A percentile compares a stretch with the other conserved stretches of the same genome.
Evolutionary conservation across 2,329 filamentous ascomycete genomes (phyloP).

Genomic region (Xylariales sp.): DNA sequence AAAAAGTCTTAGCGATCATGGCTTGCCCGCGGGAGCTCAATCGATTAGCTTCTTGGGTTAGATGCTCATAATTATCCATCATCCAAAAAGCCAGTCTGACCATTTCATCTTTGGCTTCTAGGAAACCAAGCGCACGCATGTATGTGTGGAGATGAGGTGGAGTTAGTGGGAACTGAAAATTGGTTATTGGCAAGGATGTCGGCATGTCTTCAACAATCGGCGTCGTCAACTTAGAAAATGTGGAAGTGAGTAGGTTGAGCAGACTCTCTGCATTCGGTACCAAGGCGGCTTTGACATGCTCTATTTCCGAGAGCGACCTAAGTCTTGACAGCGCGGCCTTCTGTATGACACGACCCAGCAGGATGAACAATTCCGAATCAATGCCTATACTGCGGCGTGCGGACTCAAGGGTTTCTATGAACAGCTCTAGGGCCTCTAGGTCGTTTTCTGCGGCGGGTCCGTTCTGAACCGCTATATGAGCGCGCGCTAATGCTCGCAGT

Average conservation of each 20-base stretch:
- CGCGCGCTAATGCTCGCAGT: conserved; percentile 54
- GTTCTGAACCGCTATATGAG: conserved; percentile 49
- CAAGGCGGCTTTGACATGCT: conserved; percentile 20
- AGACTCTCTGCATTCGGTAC: conserved; percentile 31
- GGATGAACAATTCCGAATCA: conserved; percentile 52
- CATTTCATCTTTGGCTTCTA: conserved; percentile 70
- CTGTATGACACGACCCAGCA: conserved; percentile 51
- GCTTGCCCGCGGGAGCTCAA: conserved; percentile 46
- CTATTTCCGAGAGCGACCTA: conserved; percentile 4
- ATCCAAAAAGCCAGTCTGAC: conserved; percentile 70
- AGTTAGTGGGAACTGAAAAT: conserved; percentile 57
- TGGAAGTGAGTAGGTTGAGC: conserved; percentile 22
- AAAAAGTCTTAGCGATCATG: conserved; percentile 54
- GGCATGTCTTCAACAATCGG: conserved; percentile 36
- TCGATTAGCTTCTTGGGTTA: conserved; percentile 51
- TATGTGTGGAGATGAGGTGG: conserved; percentile 67
- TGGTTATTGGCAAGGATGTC: conserved; percentile 7
- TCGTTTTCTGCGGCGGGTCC: conserved; percentile 43
- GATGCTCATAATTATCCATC: conserved; percentile 55
- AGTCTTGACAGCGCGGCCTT: conserved; percentile 47
- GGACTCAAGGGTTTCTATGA: conserved; percentile 48
- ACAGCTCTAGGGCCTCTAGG: conserved; percentile 48
- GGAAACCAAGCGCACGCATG: conserved; percentile 70
- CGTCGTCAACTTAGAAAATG: conserved; percentile 45
- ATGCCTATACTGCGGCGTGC: conserved; percentile 49